A percentile compares a stretch with the other conserved stretches of the same genome.
Conservation (phyloP, 257 asterid genomes). For the Fraxinus cuspidata region DNA sequence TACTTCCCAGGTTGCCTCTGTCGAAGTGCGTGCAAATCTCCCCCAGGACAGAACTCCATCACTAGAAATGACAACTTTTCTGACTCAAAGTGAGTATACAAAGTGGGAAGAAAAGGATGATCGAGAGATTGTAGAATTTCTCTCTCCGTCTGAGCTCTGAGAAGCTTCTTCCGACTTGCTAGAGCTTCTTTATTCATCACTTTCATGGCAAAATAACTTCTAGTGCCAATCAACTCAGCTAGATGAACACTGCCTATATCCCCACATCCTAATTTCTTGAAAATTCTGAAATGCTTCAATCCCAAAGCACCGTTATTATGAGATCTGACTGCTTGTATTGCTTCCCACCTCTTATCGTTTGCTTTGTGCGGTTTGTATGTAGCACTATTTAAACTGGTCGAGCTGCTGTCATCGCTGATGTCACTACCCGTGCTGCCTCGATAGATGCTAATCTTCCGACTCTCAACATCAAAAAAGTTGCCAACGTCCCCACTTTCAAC, state of each 20-base stretch:
- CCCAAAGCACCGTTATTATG: conserved; percentile 46
- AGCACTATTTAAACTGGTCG: conserved; percentile 49
- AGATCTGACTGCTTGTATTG: conserved; percentile 56
- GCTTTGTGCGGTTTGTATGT: conserved; percentile 60
- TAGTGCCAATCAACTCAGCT: conserved; percentile 58
- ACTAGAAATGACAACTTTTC: conserved; percentile 64
- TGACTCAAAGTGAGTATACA: conserved; percentile 62
- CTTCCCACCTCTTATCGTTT: conserved; percentile 67
- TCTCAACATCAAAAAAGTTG: conserved; percentile 51
- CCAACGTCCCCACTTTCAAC: conserved; percentile 52
- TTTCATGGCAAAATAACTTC: conserved; percentile 66
- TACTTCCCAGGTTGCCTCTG: conserved; percentile 59
- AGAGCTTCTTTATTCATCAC: conserved; percentile 64
- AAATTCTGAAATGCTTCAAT: conserved; percentile 52
- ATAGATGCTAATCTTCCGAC: conserved; percentile 47
- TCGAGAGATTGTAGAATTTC: conserved; percentile 62
- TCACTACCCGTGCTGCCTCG: conserved; percentile 62
- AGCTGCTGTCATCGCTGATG: conserved; percentile 64
- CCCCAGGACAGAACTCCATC: conserved; percentile 73
- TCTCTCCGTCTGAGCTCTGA: conserved; percentile 65
- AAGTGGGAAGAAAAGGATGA: conserved; percentile 68
- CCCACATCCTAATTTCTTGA: conserved; percentile 60
- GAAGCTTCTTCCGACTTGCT: conserved; percentile 59
- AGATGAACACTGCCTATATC: conserved; percentile 65
- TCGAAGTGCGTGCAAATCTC: conserved; percentile 66